Evolutionary conservation across 163 green algal species (phyloP), one percentile per base, ranked within the genome.

Genomic region (Chloromonas sp.): DNA sequence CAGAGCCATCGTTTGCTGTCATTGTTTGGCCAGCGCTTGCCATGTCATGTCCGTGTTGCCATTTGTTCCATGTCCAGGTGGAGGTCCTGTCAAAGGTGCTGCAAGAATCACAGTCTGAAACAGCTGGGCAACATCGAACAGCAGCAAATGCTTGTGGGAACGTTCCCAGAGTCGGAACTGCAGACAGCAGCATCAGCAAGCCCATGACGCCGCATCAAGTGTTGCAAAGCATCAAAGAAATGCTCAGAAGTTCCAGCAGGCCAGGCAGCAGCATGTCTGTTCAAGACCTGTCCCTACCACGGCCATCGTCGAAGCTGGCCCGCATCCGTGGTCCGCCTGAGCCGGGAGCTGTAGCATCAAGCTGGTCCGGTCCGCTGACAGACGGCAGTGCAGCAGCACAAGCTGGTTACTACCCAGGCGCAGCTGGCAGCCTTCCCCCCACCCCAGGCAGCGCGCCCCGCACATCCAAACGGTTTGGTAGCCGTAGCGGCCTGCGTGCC

Each of bases 201-300:
- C 66, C 66, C 11, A 15, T 74, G 66, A 74, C 66, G 66, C 66
- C 66, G 66, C 66, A 74, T 5, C 66, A 74, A 74, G 66, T 74
- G 66, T 5, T 74, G 66, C 5, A 5, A 11, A 11, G 5, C 66
- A 74, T 74, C 66, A 74, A 74, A 11, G 66, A 74, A 11, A 5
- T 74, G 66, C 66, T 74, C 66, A 74, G 11, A 36, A 36, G 36
- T 36, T 36, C 36, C 77, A 61, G 77, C 77, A 5, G 77, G 57
- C 14, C 77, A 81, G 77, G n/a, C 77, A 81, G 77, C 77, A 60
- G 77, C 77, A n/a, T 81, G 77, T 81, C 77, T 62, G 77, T 81
- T 2, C 77, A 81, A 57, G 77, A 81, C 77, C 15, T 81, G 36
- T 62, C 77, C 13, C 77, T 81, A 2, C 77, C 77, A 2, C 77